phyloP scores from a whole-genome alignment of 1,284 basidiomycete genomes.

The Thecaphora thlaspeos region DNA sequence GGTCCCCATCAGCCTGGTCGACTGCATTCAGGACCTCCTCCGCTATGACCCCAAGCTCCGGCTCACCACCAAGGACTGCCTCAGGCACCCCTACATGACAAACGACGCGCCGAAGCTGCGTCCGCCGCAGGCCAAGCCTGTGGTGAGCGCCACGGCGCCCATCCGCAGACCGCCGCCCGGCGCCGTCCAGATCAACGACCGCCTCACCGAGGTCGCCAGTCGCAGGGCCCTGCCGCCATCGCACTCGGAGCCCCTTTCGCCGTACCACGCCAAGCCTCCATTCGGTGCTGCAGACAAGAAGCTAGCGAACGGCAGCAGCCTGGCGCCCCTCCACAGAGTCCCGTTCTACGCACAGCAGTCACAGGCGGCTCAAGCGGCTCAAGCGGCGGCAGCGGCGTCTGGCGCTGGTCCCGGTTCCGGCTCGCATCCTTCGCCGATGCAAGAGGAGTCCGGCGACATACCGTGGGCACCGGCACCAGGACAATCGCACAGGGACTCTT shows the following conservation, averaged over 20 bases:
- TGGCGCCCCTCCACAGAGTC: slow-evolving; percentile 11
- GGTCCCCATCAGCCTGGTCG: slow-evolving; percentile 77
- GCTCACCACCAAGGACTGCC: slow-evolving; percentile 79
- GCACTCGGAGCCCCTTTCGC: slow-evolving; percentile 34
- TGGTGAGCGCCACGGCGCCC: slow-evolving; percentile 31
- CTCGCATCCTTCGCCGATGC: slow-evolving; percentile 34
- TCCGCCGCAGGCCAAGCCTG: slow-evolving; percentile 37
- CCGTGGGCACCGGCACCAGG: slow-evolving; percentile 26
- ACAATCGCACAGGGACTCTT: slow-evolving; percentile 11
- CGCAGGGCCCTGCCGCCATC: slow-evolving; percentile 34
- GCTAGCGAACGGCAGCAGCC: slow-evolving; percentile 18
- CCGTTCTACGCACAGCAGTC: slow-evolving; percentile 12
- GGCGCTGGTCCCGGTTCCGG: neutral
- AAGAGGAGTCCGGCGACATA: slow-evolving; percentile 26
- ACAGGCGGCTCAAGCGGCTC: neutral
- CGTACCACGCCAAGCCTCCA: slow-evolving; percentile 14
- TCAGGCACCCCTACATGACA: slow-evolving; percentile 82
- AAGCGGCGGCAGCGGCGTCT: neutral
- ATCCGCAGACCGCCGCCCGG: slow-evolving; percentile 10
- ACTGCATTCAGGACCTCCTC: slow-evolving; percentile 87
- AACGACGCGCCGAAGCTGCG: slow-evolving; percentile 63
- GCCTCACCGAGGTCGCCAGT: neutral
- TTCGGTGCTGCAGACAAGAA: slow-evolving; percentile 39
- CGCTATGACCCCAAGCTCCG: slow-evolving; percentile 86
- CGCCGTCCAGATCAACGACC: neutral